Percentiles rank a stretch among this genome's conserved stretches.
Evolutionary conservation across 164 flowering plant species (phyloP).

Genomic region (Amborella trichopoda): DNA sequence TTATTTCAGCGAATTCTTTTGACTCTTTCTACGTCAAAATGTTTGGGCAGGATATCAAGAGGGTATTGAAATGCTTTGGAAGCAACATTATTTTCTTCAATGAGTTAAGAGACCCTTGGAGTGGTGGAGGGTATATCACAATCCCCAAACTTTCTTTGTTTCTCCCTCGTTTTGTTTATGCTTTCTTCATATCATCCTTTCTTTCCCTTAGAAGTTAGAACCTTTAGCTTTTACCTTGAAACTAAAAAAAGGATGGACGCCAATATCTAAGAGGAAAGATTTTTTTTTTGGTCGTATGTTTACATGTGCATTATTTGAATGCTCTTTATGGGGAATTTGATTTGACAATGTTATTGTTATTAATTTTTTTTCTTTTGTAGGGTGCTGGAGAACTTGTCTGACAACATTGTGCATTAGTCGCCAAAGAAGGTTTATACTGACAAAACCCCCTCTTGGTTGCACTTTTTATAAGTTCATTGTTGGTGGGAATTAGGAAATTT

Average conservation of each 20-base stretch:
- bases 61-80: constrained; percentile 50
- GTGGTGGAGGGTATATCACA: constrained; percentile 97
- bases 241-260: not conserved
- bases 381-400: constrained; percentile 50
- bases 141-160: constrained; percentile 6
- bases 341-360: constrained; percentile 2
- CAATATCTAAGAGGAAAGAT: too few species aligned
- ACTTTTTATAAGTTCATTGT: too few species aligned
- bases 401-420: constrained; percentile 52
- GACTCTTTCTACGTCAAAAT: too few species aligned
- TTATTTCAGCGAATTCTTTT: not conserved
- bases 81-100: constrained; percentile 85
- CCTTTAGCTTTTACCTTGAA: not conserved
- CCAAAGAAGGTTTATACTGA: constrained; percentile 65
- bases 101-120: constrained; percentile 87
- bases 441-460: too few species aligned
- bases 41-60: constrained; percentile 36
- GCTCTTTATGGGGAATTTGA: not conserved
- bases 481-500: too few species aligned
- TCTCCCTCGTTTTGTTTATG: not conserved
- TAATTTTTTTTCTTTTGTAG: constrained; percentile 12
- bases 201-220: not conserved
- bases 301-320: too few species aligned
- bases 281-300: too few species aligned
- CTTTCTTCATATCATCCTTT: not conserved